Conservation (phyloP, 2,329 filamentous ascomycete genomes). For the Macrophomina pseudophaseolina region DNA sequence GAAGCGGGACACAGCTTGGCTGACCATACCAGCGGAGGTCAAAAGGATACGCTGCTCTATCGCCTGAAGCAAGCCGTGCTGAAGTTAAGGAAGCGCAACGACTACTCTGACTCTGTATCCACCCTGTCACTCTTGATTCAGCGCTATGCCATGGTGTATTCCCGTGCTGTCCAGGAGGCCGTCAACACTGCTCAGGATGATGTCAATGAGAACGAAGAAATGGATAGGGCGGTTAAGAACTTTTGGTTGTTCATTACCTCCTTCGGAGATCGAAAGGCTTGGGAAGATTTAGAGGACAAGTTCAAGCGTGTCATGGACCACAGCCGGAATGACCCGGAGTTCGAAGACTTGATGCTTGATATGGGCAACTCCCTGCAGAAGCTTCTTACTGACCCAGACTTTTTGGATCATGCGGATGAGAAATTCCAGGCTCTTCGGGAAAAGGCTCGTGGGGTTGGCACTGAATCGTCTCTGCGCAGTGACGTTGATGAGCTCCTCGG, state of each 20-base stretch:
- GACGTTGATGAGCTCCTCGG: conserved; percentile 75
- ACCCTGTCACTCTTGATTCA: conserved; percentile 76
- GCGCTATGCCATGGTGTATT: conserved; percentile 79
- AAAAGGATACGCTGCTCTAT: conserved; percentile 73
- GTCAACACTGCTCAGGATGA: conserved; percentile 71
- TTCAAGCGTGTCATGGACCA: conserved; percentile 76
- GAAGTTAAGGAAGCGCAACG: conserved; percentile 74
- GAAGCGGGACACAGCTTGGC: conserved; percentile 73
- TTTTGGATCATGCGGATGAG: conserved; percentile 77
- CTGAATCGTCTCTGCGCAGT: conserved; percentile 69
- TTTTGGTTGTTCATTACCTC: conserved; percentile 82
- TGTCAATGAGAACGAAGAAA: conserved; percentile 72
- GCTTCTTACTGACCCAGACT: conserved; percentile 83
- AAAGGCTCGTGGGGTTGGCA: conserved; percentile 63
- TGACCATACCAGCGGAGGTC: conserved; percentile 73
- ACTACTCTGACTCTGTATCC: conserved; percentile 87
- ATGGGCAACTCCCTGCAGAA: conserved; percentile 76
- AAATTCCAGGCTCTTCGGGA: conserved; percentile 65
- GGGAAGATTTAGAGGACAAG: conserved; percentile 73
- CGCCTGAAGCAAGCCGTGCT: conserved; percentile 77
- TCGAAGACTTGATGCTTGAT: conserved; percentile 77
- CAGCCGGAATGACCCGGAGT: conserved; percentile 77
- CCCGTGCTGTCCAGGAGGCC: conserved; percentile 71
- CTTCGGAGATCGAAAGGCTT: conserved; percentile 75
- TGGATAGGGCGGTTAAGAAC: conserved; percentile 76